These are phyloP conservation scores for Myxozyma monticola DNA, from an alignment of 805 yeast species.

Conservation along the genomic window DNA sequence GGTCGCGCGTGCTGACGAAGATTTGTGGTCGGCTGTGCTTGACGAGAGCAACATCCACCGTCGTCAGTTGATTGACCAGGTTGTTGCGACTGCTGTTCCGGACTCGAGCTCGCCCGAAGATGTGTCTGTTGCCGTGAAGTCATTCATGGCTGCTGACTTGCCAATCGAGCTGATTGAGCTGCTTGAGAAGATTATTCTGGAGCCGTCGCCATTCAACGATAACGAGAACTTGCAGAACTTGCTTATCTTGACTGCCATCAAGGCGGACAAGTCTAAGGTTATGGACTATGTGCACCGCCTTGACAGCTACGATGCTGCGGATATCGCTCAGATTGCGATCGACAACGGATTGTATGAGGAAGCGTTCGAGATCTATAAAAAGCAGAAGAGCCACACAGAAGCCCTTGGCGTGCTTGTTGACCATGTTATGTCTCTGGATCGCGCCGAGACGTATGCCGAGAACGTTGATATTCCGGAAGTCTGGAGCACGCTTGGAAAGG, in stretches of 20 bases:
- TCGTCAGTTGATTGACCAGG: conserved; percentile 89
- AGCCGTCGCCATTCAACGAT: conserved; percentile 95
- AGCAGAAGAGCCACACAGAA: conserved; percentile 69
- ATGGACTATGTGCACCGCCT: conserved; percentile 80
- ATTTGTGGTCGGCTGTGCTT: conserved; percentile 80
- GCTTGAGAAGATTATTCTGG: conserved; percentile 91
- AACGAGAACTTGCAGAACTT: conserved; percentile 94
- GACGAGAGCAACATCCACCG: conserved; percentile 76
- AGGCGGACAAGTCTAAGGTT: conserved; percentile 88
- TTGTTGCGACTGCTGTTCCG: conserved; percentile 94
- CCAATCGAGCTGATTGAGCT: conserved; percentile 92
- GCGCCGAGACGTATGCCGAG: conserved; percentile 92
- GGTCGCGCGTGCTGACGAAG: conserved; percentile 80
- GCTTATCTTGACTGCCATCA: conserved; percentile 88
- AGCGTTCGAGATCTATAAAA: conserved; percentile 89
- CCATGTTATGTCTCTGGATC: conserved; percentile 88
- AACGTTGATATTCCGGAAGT: conserved; percentile 79
- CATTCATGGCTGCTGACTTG: conserved; percentile 92
- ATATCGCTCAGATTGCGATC: conserved; percentile 88
- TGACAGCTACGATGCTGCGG: conserved; percentile 87
- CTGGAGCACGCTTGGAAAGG: conserved; percentile 95
- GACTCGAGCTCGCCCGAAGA: conserved; percentile 92
- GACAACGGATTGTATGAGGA: conserved; percentile 89
- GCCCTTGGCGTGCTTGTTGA: conserved; percentile 92
- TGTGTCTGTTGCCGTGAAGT: conserved; percentile 87